A percentile compares a stretch with the other conserved stretches of the same genome.
Evolutionary conservation across 768 basidiomycete genomes (phyloP).

Genomic region (Mycena capillaripes): DNA sequence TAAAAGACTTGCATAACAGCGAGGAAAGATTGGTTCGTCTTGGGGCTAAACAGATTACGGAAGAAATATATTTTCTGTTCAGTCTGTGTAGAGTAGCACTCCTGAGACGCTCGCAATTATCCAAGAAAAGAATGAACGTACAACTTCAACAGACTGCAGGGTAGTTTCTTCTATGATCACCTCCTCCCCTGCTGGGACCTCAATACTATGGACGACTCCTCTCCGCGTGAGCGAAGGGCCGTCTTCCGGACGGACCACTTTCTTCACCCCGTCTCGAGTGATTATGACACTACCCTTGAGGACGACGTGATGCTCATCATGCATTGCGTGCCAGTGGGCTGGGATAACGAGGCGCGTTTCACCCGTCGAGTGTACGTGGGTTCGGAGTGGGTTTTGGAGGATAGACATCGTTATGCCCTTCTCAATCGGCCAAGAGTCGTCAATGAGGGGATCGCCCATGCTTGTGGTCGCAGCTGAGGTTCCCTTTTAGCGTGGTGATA

Average conservation of each 20-base stretch:
- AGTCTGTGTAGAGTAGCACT: not conserved
- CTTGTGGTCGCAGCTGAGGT: too few species aligned
- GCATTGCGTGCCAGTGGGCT: not conserved
- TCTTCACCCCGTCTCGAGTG: not conserved
- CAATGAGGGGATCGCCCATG: not conserved
- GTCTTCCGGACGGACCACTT: not conserved
- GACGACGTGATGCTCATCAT: slow-evolving; percentile 3
- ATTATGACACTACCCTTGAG: not conserved
- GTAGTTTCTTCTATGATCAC: slow-evolving; percentile 1
- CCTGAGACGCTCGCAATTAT: not conserved
- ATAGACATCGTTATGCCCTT: not conserved
- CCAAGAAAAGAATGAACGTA: not conserved
- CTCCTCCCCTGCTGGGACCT: not conserved
- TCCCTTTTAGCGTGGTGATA: too few species aligned
- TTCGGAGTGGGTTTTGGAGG: slow-evolving; percentile 15
- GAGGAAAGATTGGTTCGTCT: not conserved
- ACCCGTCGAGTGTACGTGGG: not conserved
- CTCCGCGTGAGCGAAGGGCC: not conserved
- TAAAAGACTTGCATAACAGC: slow-evolving; percentile 2
- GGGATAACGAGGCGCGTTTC: not conserved
- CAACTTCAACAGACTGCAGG: not conserved
- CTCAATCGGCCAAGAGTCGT: not conserved
- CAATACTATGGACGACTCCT: slow-evolving; percentile 17
- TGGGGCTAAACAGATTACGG: not conserved
- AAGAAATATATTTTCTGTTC: slow-evolving; percentile 6